phyloP scores from a whole-genome alignment of 140 eudicot species.

The Cichorium intybus region DNA sequence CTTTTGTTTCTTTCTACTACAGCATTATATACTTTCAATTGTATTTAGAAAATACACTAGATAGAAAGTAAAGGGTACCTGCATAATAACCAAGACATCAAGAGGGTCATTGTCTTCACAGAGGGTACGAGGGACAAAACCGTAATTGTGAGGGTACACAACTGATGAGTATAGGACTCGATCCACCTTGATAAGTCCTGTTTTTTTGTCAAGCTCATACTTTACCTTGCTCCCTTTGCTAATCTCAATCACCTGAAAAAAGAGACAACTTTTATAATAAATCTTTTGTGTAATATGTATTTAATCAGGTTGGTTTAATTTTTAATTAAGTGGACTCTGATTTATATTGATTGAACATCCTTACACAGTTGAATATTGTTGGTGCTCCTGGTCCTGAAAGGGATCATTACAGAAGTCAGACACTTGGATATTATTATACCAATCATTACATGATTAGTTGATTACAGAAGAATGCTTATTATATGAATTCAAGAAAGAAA shows the following conservation, averaged over 20 bases:
- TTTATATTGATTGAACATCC: slow-evolving; percentile 20
- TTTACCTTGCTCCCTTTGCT: slow-evolving; percentile 67
- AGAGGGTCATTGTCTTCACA: slow-evolving; percentile 71
- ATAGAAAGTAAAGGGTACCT: slow-evolving; percentile 32
- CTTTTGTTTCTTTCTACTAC: no score
- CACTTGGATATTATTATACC: background rate
- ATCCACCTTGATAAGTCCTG: slow-evolving; percentile 70
- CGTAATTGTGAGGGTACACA: slow-evolving; percentile 71
- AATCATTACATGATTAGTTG: no score
- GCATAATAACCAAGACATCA: slow-evolving; percentile 75
- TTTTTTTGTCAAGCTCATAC: slow-evolving; percentile 69
- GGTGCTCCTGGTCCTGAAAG: slow-evolving; percentile 73
- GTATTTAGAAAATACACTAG: background rate
- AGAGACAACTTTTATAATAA: background rate
- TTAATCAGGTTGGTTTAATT: no score
- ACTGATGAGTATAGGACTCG: slow-evolving; percentile 71
- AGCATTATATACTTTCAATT: no score
- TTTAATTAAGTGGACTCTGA: background rate
- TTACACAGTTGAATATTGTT: slow-evolving; percentile 53
- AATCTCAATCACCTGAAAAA: slow-evolving; percentile 55
- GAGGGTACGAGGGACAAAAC: slow-evolving; percentile 67
- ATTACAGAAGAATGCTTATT: background rate
- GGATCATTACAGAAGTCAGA: slow-evolving; percentile 4
- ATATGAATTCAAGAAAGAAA: background rate
- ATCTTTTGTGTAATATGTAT: no score